A percentile compares a stretch with the other conserved stretches of the same genome.
Conservation (phyloP, 108 stramenopile species). For the Cyclotella baltica region DNA sequence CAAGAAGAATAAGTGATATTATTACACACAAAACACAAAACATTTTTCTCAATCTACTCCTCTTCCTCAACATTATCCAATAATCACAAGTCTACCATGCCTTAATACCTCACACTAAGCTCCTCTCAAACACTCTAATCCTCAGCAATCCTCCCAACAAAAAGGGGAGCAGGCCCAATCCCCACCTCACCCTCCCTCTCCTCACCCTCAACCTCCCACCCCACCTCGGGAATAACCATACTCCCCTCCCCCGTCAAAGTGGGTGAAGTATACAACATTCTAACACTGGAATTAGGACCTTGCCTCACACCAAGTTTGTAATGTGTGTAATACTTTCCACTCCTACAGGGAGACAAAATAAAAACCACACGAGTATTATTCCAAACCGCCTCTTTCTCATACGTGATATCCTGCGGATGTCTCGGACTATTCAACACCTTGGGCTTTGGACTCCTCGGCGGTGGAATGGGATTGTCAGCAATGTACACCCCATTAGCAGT, state of each 20-base stretch:
- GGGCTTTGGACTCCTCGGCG: neutral
- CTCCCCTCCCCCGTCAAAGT: constrained; percentile 19
- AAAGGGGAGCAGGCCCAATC: constrained; percentile 35
- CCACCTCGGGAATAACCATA: constrained; percentile 28
- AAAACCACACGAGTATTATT: constrained; percentile 30
- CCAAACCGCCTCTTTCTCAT: constrained; percentile 50
- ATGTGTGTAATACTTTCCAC: constrained; percentile 41
- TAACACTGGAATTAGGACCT: neutral
- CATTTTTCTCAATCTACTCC: no score
- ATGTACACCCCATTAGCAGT: constrained; percentile 44
- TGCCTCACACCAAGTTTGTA: constrained; percentile 38
- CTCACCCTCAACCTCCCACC: constrained; percentile 32
- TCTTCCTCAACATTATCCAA: no score
- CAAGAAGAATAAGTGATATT: no score
- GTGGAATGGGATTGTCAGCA: constrained; percentile 10
- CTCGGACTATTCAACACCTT: neutral
- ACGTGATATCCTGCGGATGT: constrained; percentile 5
- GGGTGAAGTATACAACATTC: constrained; percentile 40
- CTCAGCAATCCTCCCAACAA: constrained; percentile 33
- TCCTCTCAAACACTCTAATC: no score
- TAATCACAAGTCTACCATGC: no score
- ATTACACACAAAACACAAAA: no score
- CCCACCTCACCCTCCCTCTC: constrained; percentile 30
- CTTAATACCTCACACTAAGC: no score
- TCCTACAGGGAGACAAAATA: constrained; percentile 19